Evolutionary conservation across 1,284 basidiomycete genomes (phyloP), one percentile per base, ranked within the genome.

Genomic region (Laetiporus sulphureus): DNA sequence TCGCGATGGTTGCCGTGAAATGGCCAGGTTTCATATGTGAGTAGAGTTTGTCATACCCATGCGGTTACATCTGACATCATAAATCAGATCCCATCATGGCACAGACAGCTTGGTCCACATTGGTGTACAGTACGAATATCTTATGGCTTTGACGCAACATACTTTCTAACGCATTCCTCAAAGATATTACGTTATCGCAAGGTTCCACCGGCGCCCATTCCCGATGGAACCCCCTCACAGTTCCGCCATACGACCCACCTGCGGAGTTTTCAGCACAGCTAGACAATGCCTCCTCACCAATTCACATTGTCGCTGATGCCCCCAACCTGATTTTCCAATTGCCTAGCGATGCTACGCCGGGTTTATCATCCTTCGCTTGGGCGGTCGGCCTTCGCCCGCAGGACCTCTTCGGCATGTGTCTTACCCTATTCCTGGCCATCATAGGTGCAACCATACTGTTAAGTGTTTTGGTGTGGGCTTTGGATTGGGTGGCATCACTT

Each of bases 11-110:
- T 38, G 88, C 91, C 21, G 91, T 98, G 21, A 73, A 90, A 56
- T 99, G 94, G 94, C 94, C 95, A 1, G 68, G 74, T 11, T 98
- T 94, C 63, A 75, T 86, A 45, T 98, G 92, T 90, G 58, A 56
- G 83, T 75, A 32, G 32, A 2, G 32, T 20, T 15, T n/a, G 15
- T 32, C 22, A 12, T 7, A n/a, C 27, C 21, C 18, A 29, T 24
- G n/a, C 36, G 29, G 40, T 16, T 12, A 2, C 31, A 50, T 53
- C 34, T 38, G 22, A 45, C 13, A 20, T 36, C 11, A 32, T 50
- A n/a, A 48, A 12, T 12, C 59, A 92, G 91, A 96, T 63, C 90
- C 93, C 12, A 70, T 95, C 36, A 71, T 95, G 31, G 77, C 83
- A 4, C 84, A 89, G 58, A 83, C 88, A 4, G 81, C 90, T 0